Evolutionary conservation across 2,329 filamentous ascomycete genomes (phyloP), one percentile per base, ranked within the genome.

Genomic region (Fusarium sp.): DNA sequence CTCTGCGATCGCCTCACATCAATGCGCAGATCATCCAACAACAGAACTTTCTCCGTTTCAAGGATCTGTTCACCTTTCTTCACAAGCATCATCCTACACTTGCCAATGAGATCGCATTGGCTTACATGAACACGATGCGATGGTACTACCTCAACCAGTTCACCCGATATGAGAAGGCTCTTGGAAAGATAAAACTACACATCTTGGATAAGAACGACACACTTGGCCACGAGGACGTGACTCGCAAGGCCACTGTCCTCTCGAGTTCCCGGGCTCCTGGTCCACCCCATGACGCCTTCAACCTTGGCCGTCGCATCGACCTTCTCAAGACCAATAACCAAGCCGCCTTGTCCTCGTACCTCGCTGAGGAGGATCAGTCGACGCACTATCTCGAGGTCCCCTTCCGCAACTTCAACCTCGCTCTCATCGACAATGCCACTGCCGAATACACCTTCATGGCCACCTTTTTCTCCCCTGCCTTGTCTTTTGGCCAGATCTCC

Each of bases 81-180:
- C 89, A 93, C 64, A 90, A 88, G 72, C 91, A 95, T 70, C 93
- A 98, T 74, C 83, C 91, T 1, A 85, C 88, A n/a, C 87, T 99
- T 6, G 93, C 93, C 8, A 90, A 94, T 58, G 93, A 99, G 79
- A 97, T 99, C 70, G 90, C 90, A 8, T 91, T 93, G 77, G 96
- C 96, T 4, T 99, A 99, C 76, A 90, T 96, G 82, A 97, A 97
- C 78, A 99, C 96, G 0, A 99, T 99, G 93, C 89, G 93, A 58
- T 99, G 96, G 96, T 99, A 99, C 77, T 98, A 98, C 77, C 82
- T 91, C 58, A 96, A 91, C 70, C 93, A 97, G 78, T 99, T 99
- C 77, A 89, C 88, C 4, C 90, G 95, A 33, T 99, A 99, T 78
- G 89, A 91, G 69, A 89, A 90, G 73, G 90, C 96, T 0, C 84